These are phyloP conservation scores for Middelhovenomyces tepae DNA, from an alignment of 805 yeast species.

Conservation along the genomic window DNA sequence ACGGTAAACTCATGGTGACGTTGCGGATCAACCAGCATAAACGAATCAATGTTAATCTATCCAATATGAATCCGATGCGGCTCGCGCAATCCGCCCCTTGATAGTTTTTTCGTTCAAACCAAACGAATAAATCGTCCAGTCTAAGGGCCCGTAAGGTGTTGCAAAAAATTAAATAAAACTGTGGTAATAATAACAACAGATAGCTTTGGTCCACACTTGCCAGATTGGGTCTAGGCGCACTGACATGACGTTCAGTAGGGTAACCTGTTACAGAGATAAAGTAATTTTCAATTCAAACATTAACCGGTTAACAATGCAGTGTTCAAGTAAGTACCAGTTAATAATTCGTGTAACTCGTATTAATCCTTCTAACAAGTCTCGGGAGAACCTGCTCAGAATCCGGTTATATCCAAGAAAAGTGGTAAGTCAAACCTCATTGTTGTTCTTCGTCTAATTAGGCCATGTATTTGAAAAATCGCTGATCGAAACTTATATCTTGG, in stretches of 20 bases:
- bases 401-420: conserved; percentile 48
- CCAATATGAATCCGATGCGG: no score
- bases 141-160: no score
- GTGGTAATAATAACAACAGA: no score
- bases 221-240: no score
- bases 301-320: conserved; percentile 25
- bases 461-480: conserved; percentile 57
- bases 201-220: no score
- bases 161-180: no score
- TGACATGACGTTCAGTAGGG: no score
- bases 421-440: conserved; percentile 12
- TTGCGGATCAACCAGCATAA: no score
- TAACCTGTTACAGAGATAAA: conserved; percentile 2
- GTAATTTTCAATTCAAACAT: background rate
- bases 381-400: conserved; percentile 58
- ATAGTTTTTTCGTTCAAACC: no score
- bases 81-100: no score
- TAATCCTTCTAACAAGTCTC: conserved; percentile 37
- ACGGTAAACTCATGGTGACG: conserved; percentile 21
- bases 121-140: no score
- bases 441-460: conserved; percentile 1
- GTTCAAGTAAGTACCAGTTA: conserved; percentile 22
- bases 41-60: no score
- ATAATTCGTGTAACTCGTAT: background rate
- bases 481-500: conserved; percentile 51